These are phyloP conservation scores for Syzygium malaccense DNA, from an alignment of 441 rosid genomes.

Conservation along the genomic window DNA sequence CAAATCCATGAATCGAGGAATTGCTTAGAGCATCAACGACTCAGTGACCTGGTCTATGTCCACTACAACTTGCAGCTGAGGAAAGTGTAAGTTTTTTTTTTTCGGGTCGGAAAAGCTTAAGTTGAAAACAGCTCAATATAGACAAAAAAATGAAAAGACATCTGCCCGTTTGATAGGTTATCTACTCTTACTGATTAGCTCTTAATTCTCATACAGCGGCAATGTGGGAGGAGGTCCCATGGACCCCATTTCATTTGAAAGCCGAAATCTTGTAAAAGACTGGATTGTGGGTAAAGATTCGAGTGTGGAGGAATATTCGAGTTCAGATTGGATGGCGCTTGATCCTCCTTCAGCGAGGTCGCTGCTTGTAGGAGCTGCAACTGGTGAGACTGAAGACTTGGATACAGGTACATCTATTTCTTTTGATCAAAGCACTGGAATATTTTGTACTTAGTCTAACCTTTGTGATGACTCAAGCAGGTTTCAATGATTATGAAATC, in stretches of 20 bases:
- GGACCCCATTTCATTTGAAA: conserved; percentile 51
- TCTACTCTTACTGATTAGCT: neutral
- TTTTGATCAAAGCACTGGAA: neutral
- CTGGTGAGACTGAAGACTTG: conserved; percentile 55
- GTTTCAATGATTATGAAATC: conserved; percentile 75
- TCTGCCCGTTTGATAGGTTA: neutral
- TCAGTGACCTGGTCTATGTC: conserved; percentile 50
- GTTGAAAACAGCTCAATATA: conserved; percentile 10
- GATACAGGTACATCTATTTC: conserved; percentile 42
- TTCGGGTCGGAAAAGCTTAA: conserved; percentile 24
- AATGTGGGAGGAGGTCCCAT: conserved; percentile 24
- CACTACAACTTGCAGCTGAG: conserved; percentile 53
- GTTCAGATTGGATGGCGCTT: conserved; percentile 67
- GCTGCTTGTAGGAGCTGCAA: conserved; percentile 24
- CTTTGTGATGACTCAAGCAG: conserved; percentile 28
- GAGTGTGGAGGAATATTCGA: conserved; percentile 34
- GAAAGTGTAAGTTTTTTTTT: conserved; percentile 30
- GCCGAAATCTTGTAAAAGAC: conserved; percentile 43
- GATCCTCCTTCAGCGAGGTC: conserved; percentile 35
- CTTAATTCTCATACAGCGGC: conserved; percentile 15
- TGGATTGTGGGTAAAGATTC: conserved; percentile 59
- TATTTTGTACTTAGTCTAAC: neutral
- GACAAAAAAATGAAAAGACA: neutral
- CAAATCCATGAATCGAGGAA: conserved; percentile 47
- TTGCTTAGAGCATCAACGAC: conserved; percentile 46